Percentiles rank a stretch among this genome's conserved stretches.
Evolutionary conservation across 2,329 filamentous ascomycete genomes (phyloP).

Genomic region (Trichoderma aggressivum): DNA sequence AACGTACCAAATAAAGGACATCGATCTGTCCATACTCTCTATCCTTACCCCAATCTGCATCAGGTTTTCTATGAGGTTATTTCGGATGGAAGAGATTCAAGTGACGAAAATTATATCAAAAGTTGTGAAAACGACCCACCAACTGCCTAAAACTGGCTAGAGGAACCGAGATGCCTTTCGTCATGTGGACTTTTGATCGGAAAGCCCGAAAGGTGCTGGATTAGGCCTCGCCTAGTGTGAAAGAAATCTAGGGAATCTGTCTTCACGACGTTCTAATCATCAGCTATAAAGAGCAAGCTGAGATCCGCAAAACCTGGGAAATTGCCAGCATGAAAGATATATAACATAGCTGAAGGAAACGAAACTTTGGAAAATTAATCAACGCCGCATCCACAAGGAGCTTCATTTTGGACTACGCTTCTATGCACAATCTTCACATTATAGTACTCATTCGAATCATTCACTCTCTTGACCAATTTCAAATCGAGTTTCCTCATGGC

Average conservation of each 20-base stretch:
- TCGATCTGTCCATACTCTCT: background rate
- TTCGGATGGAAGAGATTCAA: background rate
- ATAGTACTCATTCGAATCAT: background rate
- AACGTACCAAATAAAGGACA: background rate
- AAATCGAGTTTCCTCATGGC: background rate
- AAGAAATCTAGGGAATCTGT: background rate
- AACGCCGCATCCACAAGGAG: background rate
- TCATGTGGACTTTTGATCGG: background rate
- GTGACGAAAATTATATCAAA: background rate
- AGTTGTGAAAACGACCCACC: background rate
- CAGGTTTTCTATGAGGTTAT: background rate
- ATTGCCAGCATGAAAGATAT: background rate
- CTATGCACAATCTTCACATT: fast-evolving
- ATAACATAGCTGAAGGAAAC: background rate
- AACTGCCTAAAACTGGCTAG: background rate
- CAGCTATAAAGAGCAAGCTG: background rate
- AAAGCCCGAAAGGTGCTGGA: background rate
- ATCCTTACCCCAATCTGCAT: background rate
- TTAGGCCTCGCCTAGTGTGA: background rate
- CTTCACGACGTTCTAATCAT: background rate
- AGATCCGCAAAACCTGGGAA: background rate
- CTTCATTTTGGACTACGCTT: background rate
- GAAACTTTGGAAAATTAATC: background rate
- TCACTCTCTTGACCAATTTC: background rate
- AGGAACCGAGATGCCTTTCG: background rate